Evolutionary conservation across 495 filamentous ascomycete genomes (phyloP), one percentile per base, ranked within the genome.

Genomic region (Astrothelium subdiscretum): DNA sequence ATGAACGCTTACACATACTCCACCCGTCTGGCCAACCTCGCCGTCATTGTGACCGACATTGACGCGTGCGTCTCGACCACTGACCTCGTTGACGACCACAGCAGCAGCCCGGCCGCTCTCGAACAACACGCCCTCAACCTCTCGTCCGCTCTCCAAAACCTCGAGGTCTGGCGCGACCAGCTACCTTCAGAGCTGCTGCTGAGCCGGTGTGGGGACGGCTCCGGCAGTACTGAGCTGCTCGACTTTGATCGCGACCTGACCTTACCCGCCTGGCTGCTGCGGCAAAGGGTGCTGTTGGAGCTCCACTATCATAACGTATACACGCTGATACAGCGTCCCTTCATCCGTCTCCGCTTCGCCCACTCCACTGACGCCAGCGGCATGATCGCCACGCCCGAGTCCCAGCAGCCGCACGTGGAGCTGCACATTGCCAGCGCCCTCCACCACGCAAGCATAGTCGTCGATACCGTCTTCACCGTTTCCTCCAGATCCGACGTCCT

Each of bases 341-440:
- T 48, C 43, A 48, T 48, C 43, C 43, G 43, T 48, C 43, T 48
- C 43, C 43, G 43, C 43, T 48, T n/a, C 43, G 43, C 43, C n/a
- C 43, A 48, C 43, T 48, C 43, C 13, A 22, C 12, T n/a, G n/a
- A 48, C 12, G 43, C 43, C n/a, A 48, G 43, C 43, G 43, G 43
- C 43, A 48, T 48, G 43, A 48, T 48, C 43, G 43, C 43, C 43
- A 10, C 43, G 20, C n/a, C 43, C n/a, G 43, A 48, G 5, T 48
- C 43, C 43, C 43, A 48, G 43, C 43, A 48, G 43, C 43, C 43
- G n/a, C 43, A 48, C 5, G 43, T 48, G n/a, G 43, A 48, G 43
- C 43, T 48, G 43, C 43, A 48, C 43, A 48, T 48, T 48, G 43
- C 43, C n/a, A 48, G 43, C 43, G 43, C 43, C 43, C 43, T 48